Evolutionary conservation across 805 yeast species (phyloP), one percentile per base, ranked within the genome.

Genomic region (Pichia ethanolica): DNA sequence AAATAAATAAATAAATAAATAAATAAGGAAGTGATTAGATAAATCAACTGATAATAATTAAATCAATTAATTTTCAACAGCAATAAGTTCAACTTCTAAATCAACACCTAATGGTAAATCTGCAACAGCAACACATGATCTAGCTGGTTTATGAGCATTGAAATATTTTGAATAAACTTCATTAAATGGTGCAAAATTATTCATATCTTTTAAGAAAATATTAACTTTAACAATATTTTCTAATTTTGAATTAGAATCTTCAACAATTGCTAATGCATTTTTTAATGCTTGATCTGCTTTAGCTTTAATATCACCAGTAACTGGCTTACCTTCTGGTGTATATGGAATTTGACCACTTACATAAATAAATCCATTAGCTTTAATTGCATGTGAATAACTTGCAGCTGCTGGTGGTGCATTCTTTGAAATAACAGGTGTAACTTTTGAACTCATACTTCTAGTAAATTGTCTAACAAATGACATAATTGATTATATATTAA

Each of bases 341-440:
- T 81, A 79, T 48, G 98, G 97, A 53, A 93, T 83, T 72, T 93
- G 99, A 49, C 99, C 99, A 47, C 96, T 87, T 51, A 93, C 89
- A 67, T 85, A 93, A 66, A 93, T 70, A 67, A 89, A 81, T 53
- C 96, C 89, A 68, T 87, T 88, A 60, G 82, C 95, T 72, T 86
- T 89, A 68, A 90, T 79, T 44, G 98, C 99, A 70, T 93, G 99
- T 32, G 96, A 88, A 70, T 91, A 91, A 12, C 96, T 81, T 37
- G 97, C 98, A 39, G 96, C 97, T 53, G 98, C 96, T 51, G 95
- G 89, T 58, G 99, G 98, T 36, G 98, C 96, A 57, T 73, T 73
- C 55, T 80, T 73, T 46, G 96, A 81, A 59, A 77, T 74, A 51
- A 88, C 70, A 49, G 74, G 70, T 40, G 70, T 67, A 45, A 70